Base-by-base conservation (phyloP, 495 filamentous ascomycete species). In the Amphirosellinia nigrospora region DNA sequence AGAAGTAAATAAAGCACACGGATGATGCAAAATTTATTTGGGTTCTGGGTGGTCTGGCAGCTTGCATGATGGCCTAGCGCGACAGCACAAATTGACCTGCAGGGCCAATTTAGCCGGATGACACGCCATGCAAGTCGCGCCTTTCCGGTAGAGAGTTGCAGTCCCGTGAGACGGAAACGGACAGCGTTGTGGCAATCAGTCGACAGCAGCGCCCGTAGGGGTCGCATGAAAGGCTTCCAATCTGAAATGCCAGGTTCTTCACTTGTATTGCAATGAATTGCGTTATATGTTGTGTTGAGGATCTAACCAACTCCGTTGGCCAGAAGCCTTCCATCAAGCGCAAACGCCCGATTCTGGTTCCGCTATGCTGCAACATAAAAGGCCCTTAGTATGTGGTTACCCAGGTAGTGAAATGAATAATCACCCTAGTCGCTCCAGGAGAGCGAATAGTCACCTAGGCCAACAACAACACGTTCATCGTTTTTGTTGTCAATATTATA, bases 41-140 rank as follows among this genome's bases (percentile, higher is more conserved):
- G 21, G 30, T 30, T 10, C 26, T 13, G 60, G 39, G 4, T 4
- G 38, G 28, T 52, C 39, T 66, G 46, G 55, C 23, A 26, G 43
- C 53, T 39, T 11, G 53, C 56, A 39, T 45, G 38, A 69, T 52
- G 50, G 32, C 23, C 38, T 41, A 41, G 52, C 52, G 67, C 52
- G 32, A 46, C 67, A 41, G n/a, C 13, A 30, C 21, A 70, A 63
- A 64, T 52, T 52, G 56, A 60, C 23, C 21, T 64, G 61, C 61
- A 63, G 61, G 43, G 28, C 19, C 61, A 64, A 50, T 64, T 64
- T 64, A 64, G 61, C 61, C 61, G 41, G 43, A 64, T 48, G 61
- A 43, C 59, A 39, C 59, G 30, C 15, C 16, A 43, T 45, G 59
- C 38, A 45, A 36, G 55, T 32, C 13, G 28, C 36, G 30, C 28